These are phyloP conservation scores for Ascosphaera pollenicola DNA, from an alignment of 2,329 filamentous ascomycete genomes.

Conservation along the genomic window DNA sequence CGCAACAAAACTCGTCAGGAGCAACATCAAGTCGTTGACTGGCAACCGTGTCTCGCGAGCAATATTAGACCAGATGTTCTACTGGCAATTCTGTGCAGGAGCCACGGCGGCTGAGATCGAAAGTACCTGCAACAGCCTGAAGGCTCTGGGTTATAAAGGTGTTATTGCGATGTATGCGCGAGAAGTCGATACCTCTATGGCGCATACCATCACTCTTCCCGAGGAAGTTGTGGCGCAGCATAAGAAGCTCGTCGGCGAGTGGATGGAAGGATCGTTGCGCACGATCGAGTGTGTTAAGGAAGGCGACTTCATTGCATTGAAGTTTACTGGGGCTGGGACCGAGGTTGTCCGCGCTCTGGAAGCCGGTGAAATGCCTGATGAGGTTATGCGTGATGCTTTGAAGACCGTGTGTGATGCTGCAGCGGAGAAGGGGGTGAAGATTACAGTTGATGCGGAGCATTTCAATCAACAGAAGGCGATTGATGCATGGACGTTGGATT, in stretches of 20 bases:
- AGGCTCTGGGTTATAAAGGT: conserved; percentile 28
- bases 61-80: conserved; percentile 20
- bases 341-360: conserved; percentile 6
- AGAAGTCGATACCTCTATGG: conserved; percentile 29
- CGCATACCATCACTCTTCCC: conserved; percentile 11
- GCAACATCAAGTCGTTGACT: conserved; percentile 5
- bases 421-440: conserved; percentile 12
- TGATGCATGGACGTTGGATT: conserved; percentile 29
- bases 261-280: conserved; percentile 30
- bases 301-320: conserved; percentile 30
- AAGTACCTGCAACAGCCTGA: conserved; percentile 23
- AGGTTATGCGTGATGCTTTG: conserved; percentile 5
- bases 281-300: conserved; percentile 29
- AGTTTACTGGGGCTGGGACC: conserved; percentile 52
- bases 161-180: conserved; percentile 32
- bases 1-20: conserved; percentile 4
- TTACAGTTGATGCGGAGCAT: conserved; percentile 33
- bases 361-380: conserved; percentile 4
- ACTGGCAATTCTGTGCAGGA: conserved; percentile 36
- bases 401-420: conserved; percentile 7
- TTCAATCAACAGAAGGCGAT: conserved; percentile 29
- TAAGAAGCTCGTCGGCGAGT: conserved; percentile 17
- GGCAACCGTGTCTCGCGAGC: conserved; percentile 4
- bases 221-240: conserved; percentile 13
- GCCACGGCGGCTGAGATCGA: conserved; percentile 26